Evolutionary conservation across 1,284 basidiomycete species (phyloP).

Genomic region (Moesziomyces sp.): DNA sequence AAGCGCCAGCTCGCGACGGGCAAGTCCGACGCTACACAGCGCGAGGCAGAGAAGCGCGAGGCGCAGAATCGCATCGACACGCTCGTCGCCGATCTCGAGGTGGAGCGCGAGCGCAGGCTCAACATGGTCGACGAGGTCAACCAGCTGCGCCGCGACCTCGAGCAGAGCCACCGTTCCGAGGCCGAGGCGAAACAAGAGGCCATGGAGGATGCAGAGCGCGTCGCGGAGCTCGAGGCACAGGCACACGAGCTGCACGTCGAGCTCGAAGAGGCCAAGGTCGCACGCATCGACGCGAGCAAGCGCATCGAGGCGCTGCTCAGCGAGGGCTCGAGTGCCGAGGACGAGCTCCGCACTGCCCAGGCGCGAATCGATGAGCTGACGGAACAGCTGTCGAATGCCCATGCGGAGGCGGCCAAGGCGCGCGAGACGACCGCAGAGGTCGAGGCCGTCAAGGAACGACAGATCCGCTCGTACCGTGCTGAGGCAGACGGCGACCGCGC

Average conservation of each 20-base stretch:
- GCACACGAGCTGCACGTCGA: constrained; percentile 53
- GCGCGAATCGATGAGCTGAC: constrained; percentile 58
- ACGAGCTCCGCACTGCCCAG: constrained; percentile 54
- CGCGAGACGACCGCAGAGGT: constrained; percentile 51
- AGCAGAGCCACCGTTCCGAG: constrained; percentile 49
- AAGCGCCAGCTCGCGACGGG: constrained; percentile 26
- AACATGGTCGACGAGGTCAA: constrained; percentile 63
- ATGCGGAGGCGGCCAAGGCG: constrained; percentile 50
- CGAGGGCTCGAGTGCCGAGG: constrained; percentile 57
- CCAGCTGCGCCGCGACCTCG: constrained; percentile 50
- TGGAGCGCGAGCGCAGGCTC: constrained; percentile 51
- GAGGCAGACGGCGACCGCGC: constrained; percentile 63
- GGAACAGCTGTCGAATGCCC: constrained; percentile 49
- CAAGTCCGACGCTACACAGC: constrained; percentile 21
- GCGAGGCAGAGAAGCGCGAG: constrained; percentile 22
- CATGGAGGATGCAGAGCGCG: constrained; percentile 53
- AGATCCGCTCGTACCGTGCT: constrained; percentile 55
- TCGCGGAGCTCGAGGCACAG: constrained; percentile 55
- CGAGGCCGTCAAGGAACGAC: constrained; percentile 51
- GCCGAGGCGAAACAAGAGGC: constrained; percentile 49
- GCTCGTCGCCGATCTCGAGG: constrained; percentile 44
- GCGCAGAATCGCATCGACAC: constrained; percentile 21
- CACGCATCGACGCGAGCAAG: constrained; percentile 55
- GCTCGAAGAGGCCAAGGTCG: constrained; percentile 57
- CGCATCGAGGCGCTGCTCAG: constrained; percentile 59